Evolutionary conservation across 139 green algal species (phyloP).

Genomic region (Auxenochlorella pyrenoidosa): DNA sequence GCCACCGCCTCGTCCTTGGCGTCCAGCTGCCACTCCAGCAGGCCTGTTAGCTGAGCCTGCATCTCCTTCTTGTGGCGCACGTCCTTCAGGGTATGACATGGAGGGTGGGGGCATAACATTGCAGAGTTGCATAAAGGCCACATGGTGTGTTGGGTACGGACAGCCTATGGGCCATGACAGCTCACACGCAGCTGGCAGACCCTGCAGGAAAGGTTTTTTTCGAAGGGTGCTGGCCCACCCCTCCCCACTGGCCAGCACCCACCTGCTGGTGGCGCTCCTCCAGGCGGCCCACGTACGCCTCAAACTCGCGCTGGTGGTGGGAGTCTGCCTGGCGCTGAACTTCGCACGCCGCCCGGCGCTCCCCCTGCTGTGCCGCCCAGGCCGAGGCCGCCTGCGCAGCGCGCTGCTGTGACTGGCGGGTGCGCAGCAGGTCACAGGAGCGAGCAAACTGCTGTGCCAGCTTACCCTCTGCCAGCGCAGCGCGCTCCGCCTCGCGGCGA

Average conservation of each 20-base stretch:
- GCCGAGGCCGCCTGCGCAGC: constrained; percentile 1
- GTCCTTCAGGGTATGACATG: not conserved
- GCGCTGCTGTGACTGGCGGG: constrained; percentile 23
- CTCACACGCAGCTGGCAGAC: no score
- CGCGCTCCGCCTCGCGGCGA: constrained; percentile 29
- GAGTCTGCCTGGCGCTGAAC: constrained; percentile 16
- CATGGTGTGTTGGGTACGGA: no score
- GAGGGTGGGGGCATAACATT: no score
- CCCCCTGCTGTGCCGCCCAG: not conserved
- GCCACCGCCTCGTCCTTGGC: not conserved
- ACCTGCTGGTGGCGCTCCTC: constrained; percentile 38
- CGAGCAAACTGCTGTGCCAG: constrained; percentile 45
- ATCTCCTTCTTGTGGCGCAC: constrained; percentile 16
- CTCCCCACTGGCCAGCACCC: not conserved
- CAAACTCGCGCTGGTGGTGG: not conserved
- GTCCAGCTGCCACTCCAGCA: constrained; percentile 28
- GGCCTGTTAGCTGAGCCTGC: constrained; percentile 9
- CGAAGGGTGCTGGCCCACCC: not conserved
- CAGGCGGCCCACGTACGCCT: constrained; percentile 19
- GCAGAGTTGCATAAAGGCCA: no score
- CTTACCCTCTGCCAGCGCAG: constrained; percentile 22
- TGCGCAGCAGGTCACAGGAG: constrained; percentile 46
- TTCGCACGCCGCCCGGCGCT: not conserved
- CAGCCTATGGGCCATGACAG: not conserved
- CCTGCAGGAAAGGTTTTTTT: not conserved